These are phyloP conservation scores for Calonectria hawksworthii DNA, from an alignment of 2,329 filamentous ascomycete genomes.

Conservation along the genomic window DNA sequence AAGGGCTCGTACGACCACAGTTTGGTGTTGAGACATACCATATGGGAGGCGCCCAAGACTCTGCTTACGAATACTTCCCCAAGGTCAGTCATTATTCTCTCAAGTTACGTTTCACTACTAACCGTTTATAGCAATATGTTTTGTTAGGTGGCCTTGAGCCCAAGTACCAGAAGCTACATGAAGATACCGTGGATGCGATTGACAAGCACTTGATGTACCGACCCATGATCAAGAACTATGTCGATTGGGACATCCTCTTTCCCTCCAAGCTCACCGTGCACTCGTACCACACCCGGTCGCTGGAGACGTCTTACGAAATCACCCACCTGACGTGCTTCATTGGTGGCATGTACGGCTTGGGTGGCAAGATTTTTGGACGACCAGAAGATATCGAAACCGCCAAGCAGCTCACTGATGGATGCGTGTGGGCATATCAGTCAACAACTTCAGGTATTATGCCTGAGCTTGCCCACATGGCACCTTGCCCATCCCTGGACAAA, in stretches of 20 bases:
- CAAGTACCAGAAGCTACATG: constrained; percentile 82
- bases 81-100: constrained; percentile 57
- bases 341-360: constrained; percentile 78
- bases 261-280: constrained; percentile 71
- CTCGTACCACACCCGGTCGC: constrained; percentile 38
- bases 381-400: constrained; percentile 74
- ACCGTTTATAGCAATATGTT: constrained; percentile 71
- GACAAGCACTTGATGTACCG: constrained; percentile 83
- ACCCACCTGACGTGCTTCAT: constrained; percentile 77
- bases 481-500: constrained; percentile 61
- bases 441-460: constrained; percentile 76
- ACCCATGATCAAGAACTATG: constrained; percentile 77
- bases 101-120: constrained; percentile 27
- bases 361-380: constrained; percentile 72
- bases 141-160: constrained; percentile 80
- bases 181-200: constrained; percentile 75
- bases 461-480: constrained; percentile 60
- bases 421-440: constrained; percentile 77
- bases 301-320: constrained; percentile 69
- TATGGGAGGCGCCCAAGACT: constrained; percentile 77
- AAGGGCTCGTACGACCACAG: constrained; percentile 68
- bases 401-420: constrained; percentile 75
- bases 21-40: constrained; percentile 64
- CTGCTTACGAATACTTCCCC: constrained; percentile 79
- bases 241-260: constrained; percentile 79